Percentiles rank a stretch among this genome's conserved stretches.
These are phyloP conservation scores for Magnusiomyces starmeri DNA, from an alignment of 1,139 yeast genomes.

Conservation along the genomic window DNA sequence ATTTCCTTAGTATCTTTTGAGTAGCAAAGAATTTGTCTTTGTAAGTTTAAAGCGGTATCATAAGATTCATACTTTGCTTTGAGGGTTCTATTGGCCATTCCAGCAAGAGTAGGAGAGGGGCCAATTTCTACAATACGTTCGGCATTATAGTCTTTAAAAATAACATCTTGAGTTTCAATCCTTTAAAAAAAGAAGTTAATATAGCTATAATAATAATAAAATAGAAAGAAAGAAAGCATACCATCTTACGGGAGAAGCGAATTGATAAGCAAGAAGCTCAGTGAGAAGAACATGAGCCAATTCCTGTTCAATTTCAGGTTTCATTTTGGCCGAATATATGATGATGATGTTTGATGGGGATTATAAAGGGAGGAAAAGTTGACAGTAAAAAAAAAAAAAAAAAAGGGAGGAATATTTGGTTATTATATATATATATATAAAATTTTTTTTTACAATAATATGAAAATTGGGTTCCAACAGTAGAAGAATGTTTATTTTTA, in stretches of 20 bases:
- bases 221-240: constrained; percentile 77
- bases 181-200: constrained; percentile 19
- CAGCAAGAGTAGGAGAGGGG: constrained; percentile 96
- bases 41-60: constrained; percentile 93
- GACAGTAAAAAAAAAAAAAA: not conserved
- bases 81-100: constrained; percentile 96
- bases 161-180: constrained; percentile 97
- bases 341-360: no score
- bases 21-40: constrained; percentile 93
- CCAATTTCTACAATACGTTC: constrained; percentile 98
- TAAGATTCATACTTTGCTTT: constrained; percentile 94
- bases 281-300: constrained; percentile 90
- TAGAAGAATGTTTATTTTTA: not conserved
- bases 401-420: constrained; percentile 1
- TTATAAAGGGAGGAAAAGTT: not conserved
- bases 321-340: no score
- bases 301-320: constrained; percentile 97
- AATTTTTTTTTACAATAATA: not conserved
- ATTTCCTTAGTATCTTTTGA: constrained; percentile 94
- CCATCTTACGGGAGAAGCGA: constrained; percentile 99
- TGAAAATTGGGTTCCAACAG: not conserved
- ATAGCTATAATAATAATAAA: constrained; percentile 91
- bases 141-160: constrained; percentile 86
- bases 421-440: not conserved
- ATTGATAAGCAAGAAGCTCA: constrained; percentile 94